Evolutionary conservation across 441 rosid genomes (phyloP), one percentile per base, ranked within the genome.

Genomic region (Geranium incanum): DNA sequence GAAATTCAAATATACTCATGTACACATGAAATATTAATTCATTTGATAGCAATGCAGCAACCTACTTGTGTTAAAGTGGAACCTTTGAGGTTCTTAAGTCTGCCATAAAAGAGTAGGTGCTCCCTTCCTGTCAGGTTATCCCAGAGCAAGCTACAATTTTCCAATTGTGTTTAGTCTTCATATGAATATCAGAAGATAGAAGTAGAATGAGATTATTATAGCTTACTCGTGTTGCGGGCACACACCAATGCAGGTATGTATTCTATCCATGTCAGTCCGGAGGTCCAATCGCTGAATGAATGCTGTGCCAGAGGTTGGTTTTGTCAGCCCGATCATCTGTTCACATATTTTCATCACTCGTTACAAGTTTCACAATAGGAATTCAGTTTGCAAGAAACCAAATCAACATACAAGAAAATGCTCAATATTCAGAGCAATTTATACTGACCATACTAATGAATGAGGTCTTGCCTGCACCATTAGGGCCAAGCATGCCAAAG

Each of bases 161-260:
- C 33, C 33, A 28, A 28, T 28, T 28, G 33, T 0, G 33, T 28
- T 28, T 28, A 28, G 21, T 28, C 3, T 28, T 28, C 33, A 28
- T 28, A 28, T 28, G 33, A 28, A 28, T 28, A 28, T 28, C 3
- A 28, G 33, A 28, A 28, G 33, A 28, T 2, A 28, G 33, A 28
- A 28, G 33, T 28, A 28, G 33, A 70, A 70, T 62, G 55, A 71
- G 28, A 71, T 28, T 28, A 71, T 63, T 36, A 6, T 36, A 45
- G 74, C 69, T 72, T 50, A 72, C 74, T 72, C 70, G 15, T 72
- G 74, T 28, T 71, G 74, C 16, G 74, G 74, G 70, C 74, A 72
- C 28, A 72, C 74, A 36, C 74, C 74, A 64, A 72, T 72, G 70
- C 69, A 28, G 21, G 70, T 72, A 48, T 66, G 67, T 16, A 72